Evolutionary conservation across 1,284 basidiomycete genomes (phyloP).

Genomic region (Cutaneotrichosporon sp.): DNA sequence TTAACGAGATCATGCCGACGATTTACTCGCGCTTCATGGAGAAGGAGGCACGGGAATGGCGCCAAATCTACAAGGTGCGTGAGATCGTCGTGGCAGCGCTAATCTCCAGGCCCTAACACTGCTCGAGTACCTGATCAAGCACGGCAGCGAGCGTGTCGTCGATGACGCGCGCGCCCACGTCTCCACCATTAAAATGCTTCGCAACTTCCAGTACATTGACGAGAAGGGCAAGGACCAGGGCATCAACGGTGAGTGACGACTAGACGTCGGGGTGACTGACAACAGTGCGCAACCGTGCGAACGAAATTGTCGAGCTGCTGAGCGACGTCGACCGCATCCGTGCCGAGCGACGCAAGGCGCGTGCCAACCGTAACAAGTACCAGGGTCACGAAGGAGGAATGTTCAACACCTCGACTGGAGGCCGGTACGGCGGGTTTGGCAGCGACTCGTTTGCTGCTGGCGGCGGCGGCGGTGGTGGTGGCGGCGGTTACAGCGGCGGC

Average conservation of each 20-base stretch:
- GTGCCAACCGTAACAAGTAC: conserved; percentile 88
- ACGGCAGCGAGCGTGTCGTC: conserved; percentile 96
- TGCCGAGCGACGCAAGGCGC: conserved; percentile 83
- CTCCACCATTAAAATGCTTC: conserved; percentile 92
- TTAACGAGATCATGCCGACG: conserved; percentile 99
- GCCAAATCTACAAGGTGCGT: conserved; percentile 93
- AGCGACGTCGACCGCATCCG: conserved; percentile 89
- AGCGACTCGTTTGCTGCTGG: conserved; percentile 57
- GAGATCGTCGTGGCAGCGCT: neutral
- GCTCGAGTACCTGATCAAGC: conserved; percentile 92
- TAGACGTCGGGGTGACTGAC: neutral
- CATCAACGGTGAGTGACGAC: conserved; percentile 72
- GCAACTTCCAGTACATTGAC: conserved; percentile 97
- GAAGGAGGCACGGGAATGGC: conserved; percentile 96
- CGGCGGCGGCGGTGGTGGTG: conserved; percentile 48
- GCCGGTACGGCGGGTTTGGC: conserved; percentile 77
- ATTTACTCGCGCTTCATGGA: conserved; percentile 96
- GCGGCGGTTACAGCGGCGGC: conserved; percentile 14
- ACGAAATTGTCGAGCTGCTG: conserved; percentile 83
- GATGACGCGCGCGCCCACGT: conserved; percentile 94
- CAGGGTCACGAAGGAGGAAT: conserved; percentile 55
- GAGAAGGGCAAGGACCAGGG: conserved; percentile 99
- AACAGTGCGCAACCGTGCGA: conserved; percentile 56
- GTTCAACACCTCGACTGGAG: conserved; percentile 44
- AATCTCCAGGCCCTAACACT: conserved; percentile 71